Evolutionary conservation across 352 stramenopile species (phyloP), one percentile per base, ranked within the genome.

Genomic region (Globisporangium heterothallicum): DNA sequence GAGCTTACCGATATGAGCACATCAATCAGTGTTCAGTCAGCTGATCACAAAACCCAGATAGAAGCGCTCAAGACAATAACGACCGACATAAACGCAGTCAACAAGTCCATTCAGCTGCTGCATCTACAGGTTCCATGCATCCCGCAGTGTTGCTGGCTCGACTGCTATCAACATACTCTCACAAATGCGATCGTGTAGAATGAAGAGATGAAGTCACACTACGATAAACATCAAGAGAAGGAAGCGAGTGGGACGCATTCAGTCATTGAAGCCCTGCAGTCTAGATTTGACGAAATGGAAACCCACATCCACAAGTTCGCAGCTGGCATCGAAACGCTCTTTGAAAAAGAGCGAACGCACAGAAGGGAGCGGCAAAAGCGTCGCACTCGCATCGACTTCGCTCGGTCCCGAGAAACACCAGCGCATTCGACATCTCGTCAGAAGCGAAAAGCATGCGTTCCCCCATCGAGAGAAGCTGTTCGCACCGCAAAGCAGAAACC

Each of bases 241-340:
- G 62, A 74, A 36, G 48, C 43, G 16, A 25, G 22, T 9, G 32
- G 59, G 12, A 47, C 56, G 6, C 41, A 42, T 1, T 42, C 40
- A 7, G 56, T 49, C 14, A 56, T 68, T n/a, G 55, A 64, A 27
- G 32, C 21, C 7, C 65, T 74, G 21, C 41, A 61, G 3, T 48
- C 36, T 13, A 55, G 53, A 18, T 58, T 74, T 34, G 43, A 35
- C 5, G 32, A 44, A 32, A 61, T 74, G 50, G 66, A 74, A 29
- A 56, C 42, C 9, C 63, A 59, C 13, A 53, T 74, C n/a, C 34
- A 63, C 6, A 40, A 47, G 8, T 62, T 74, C 25, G 53, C 61
- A 14, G 18, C 43, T 13, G 60, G 63, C 29, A 63, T 74, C 42
- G 60, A 46, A 12, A 41, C 38, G 18, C 65, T 74, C 18, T 56